Percentiles rank a stretch among this genome's conserved stretches.
Conservation (phyloP, 2,329 filamentous ascomycete genomes). For the Curvularia sp. region DNA sequence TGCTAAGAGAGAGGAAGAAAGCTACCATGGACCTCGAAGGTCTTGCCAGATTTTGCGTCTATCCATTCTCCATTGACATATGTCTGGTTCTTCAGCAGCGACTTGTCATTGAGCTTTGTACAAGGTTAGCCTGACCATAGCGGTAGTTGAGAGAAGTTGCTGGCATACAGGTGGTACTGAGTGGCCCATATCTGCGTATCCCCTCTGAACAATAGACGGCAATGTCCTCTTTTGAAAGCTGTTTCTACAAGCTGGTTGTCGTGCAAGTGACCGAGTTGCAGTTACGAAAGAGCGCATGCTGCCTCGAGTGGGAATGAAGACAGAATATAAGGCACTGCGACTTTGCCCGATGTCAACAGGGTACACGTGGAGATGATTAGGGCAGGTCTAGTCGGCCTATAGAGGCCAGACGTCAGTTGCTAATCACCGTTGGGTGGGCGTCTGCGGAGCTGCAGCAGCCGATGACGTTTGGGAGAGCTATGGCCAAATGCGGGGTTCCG, state of each 20-base stretch:
- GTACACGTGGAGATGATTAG: slow-evolving; percentile 10
- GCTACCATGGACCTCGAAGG: slow-evolving; percentile 76
- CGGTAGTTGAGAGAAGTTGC: not conserved
- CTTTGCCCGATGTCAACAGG: slow-evolving; percentile 7
- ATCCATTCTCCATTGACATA: slow-evolving; percentile 97
- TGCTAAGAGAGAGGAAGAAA: not conserved
- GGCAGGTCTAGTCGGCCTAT: slow-evolving; percentile 6
- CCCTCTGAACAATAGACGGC: slow-evolving; percentile 47
- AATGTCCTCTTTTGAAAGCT: slow-evolving; percentile 44
- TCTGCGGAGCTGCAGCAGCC: slow-evolving; percentile 6
- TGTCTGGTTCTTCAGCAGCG: slow-evolving; percentile 79
- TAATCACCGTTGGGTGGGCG: slow-evolving; percentile 5
- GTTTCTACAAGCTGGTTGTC: slow-evolving; percentile 41
- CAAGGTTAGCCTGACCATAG: slow-evolving; percentile 21
- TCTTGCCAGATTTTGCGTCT: slow-evolving; percentile 82
- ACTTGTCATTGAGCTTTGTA: slow-evolving; percentile 56
- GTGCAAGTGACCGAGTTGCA: slow-evolving; percentile 41
- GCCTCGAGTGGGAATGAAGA: slow-evolving; percentile 9
- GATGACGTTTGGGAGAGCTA: slow-evolving; percentile 23
- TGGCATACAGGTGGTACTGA: slow-evolving; percentile 51
- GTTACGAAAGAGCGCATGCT: slow-evolving; percentile 47
- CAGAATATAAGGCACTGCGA: slow-evolving; percentile 12
- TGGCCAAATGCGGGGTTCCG: slow-evolving; percentile 22
- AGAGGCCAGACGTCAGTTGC: slow-evolving; percentile 10
- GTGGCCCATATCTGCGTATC: slow-evolving; percentile 55